Base-by-base conservation (phyloP, 2,329 filamentous ascomycete species). In the Cladosporium sp. region DNA sequence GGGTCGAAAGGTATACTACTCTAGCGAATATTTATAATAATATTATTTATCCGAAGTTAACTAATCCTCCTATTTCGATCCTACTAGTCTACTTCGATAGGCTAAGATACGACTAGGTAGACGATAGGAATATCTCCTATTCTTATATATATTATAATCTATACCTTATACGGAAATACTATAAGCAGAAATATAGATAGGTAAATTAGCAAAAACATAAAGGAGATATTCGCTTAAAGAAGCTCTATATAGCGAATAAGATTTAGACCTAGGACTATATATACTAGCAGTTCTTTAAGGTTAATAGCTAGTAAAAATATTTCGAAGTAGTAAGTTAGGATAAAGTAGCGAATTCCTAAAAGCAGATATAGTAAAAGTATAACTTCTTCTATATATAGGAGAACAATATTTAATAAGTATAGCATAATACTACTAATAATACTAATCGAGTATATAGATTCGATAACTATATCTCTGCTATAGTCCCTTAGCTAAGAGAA, bases 401-500 rank as follows among this genome's bases (percentile, higher is more conserved):
- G 19, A 40, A 48, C 3, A 37, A 58, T 25, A 15, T 54, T 15
- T 6, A n/a, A 17, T 28, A 58, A 17, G 28, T 40, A 7, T 1
- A 25, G 28, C 19, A 17, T 12, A 48, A 58, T 50, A 28, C 49
- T 1, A 22, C 55, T 25, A 39, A 54, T 0, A 39, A 28, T 10
- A 39, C 55, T 1, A 44, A 60, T 32, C 25, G 17, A 12, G 58
- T 60, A 3, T 1, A 58, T 13, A 39, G 55, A 8, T 60, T 60
- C 20, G 55, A 58, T 20, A 22, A 32, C 24, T 40, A 60, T 49
- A 17, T 34, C 9, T 58, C 54, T 2, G 17, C 55, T 19, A 48
- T 60, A 9, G 48, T 60, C 6, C 58, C 58, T 15, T 60, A 39
- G 58, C 34, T 60, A 9, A 53, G 49, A 22, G 42, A 48, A n/a